Evolutionary conservation across 2,329 filamentous ascomycete species (phyloP), one percentile per base, ranked within the genome.

Genomic region (Fusarium sp.): DNA sequence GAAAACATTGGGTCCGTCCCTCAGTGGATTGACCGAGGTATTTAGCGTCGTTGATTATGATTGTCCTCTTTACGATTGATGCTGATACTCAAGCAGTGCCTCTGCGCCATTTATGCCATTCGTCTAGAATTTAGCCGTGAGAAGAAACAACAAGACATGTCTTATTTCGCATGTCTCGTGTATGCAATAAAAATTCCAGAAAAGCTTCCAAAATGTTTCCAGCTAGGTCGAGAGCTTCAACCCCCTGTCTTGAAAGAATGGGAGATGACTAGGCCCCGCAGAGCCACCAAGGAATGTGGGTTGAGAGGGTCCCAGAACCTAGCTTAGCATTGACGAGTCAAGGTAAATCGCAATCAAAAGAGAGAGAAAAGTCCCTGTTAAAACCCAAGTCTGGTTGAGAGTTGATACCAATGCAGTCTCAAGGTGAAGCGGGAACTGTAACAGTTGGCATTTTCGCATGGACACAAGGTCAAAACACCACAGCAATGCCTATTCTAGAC

Each of bases 1-100:
- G 66, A 68, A 62, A 70, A 69, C 66, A 70, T 70, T 63, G 66
- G 66, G 52, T 26, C 66, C 66, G 52, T 26, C 66, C 66, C 65
- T 37, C 60, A 50, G 65, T 69, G 54, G 47, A 57, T 60, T 40
- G 31, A 41, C 33, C 53, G 55, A 55, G 65, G 45, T 33, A 52
- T 65, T 59, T 69, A 70, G 66, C 62, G 51, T 57, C 44, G 6
- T 36, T 51, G 4, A 13, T 16, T 41, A 11, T 41, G 11, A 8
- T 18, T 52, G 9, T 42, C 50, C 41, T 9, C 26, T 47, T 34
- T 11, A 38, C 47, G n/a, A 20, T 37, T 15, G 47, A 28, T 11
- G 8, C 47, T 11, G 9, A 50, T 11, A 8, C 8, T 15, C 12
- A 15, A 33, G 18, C 36, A n/a, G 16, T 18, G 18, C 11, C 16